phyloP scores from a whole-genome alignment of 2,329 filamentous ascomycete species.

The Sporothrix sp. region DNA sequence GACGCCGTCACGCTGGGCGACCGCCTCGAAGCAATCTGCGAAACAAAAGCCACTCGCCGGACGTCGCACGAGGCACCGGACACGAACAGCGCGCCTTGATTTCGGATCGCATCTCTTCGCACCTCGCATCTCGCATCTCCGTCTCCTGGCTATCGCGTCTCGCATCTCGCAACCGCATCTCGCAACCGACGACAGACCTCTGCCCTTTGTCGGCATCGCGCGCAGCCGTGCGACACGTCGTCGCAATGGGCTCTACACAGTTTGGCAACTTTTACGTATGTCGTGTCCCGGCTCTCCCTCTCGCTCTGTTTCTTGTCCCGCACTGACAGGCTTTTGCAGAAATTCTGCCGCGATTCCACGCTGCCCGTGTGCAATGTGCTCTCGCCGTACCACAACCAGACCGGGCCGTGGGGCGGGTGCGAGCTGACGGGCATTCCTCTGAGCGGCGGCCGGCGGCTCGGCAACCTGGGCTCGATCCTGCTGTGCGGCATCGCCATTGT shows the following conservation, averaged over 20 bases:
- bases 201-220: not conserved
- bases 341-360: conserved; percentile 77
- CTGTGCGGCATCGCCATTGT: conserved; percentile 69
- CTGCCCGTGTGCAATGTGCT: conserved; percentile 80
- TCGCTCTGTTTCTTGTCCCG: not conserved
- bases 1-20: conserved; percentile 11
- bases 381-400: conserved; percentile 47
- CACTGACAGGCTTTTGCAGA: conserved; percentile 39
- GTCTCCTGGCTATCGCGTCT: not conserved
- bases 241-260: conserved; percentile 48
- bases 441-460: conserved; percentile 54
- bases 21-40: not conserved
- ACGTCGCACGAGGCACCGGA: not conserved
- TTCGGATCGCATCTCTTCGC: too few species aligned
- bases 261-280: conserved; percentile 53
- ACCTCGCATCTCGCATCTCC: not conserved
- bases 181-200: not conserved
- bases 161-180: not conserved
- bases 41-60: not conserved
- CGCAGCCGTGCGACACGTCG: not conserved
- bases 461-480: conserved; percentile 88
- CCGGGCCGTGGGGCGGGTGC: conserved; percentile 58
- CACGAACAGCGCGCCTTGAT: not conserved
- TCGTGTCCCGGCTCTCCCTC: conserved; percentile 11
- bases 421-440: conserved; percentile 65